Evolutionary conservation across 768 basidiomycete genomes (phyloP), one percentile per base, ranked within the genome.

Genomic region (Boletales sp.): DNA sequence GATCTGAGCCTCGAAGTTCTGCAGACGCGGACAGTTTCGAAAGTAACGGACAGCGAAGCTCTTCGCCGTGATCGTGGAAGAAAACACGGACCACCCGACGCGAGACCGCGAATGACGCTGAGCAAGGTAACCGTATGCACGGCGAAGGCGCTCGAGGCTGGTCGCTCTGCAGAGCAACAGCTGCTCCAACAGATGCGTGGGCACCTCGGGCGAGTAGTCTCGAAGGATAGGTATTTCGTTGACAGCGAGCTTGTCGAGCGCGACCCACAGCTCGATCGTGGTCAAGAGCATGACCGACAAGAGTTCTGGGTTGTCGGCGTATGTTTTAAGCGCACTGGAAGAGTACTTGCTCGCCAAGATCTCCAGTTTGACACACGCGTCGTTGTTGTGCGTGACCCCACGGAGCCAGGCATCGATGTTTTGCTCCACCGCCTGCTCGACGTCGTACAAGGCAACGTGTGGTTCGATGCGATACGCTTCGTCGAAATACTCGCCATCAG

Each of bases 161-260:
- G 57, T 48, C 5, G 61, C 46, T 43, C 64, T 66, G 19, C 63
- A 67, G 2, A 81, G 64, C 8, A 81, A 61, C 21, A 82, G 67
- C 0, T 67, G 49, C 21, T 77, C 65, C 15, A 80, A 56, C 17
- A 78, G 55, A 5, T 43, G 41, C 2, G 49, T 28, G 0, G 74
- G 68, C 0, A 81, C 59, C 49, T 77, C 79, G 0, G 80, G 77
- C 9, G 76, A 73, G 46, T 77, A 81, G 5, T 72, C 60, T 0
- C 36, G 36, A 7, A 81, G 59, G 10, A 79, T 63, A 2, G 79
- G 73, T 33, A 63, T 59, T 17, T 66, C 59, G 14, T 35, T 36
- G n/a, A 72, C 57, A 3, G 59, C 67, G 13, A 73, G 31, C 19
- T 54, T 66, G 54, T 81, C 79, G 7, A 80, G 62, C 0, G 71